Evolutionary conservation across 2,329 filamentous ascomycete species (phyloP).

Genomic region (Neurospora sp.): DNA sequence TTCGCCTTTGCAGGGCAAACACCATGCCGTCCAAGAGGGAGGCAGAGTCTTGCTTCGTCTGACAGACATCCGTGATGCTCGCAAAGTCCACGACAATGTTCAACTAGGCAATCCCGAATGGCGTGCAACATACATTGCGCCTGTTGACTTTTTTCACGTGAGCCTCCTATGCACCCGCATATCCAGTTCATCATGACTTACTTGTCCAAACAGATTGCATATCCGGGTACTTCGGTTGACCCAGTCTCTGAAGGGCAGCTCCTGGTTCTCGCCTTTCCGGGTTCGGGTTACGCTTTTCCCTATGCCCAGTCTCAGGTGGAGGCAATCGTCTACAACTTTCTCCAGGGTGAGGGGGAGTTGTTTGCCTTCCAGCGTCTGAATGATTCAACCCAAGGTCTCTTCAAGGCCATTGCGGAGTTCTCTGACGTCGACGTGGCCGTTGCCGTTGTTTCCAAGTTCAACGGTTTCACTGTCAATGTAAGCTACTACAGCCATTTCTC

Average conservation of each 20-base stretch:
- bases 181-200: background rate
- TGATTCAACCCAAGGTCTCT: constrained; percentile 24
- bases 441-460: constrained; percentile 30
- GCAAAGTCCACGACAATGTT: constrained; percentile 37
- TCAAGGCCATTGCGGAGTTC: constrained; percentile 43
- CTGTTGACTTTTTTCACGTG: constrained; percentile 35
- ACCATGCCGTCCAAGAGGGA: constrained; percentile 25
- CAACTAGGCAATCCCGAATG: constrained; percentile 35
- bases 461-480: constrained; percentile 28
- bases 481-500: constrained; percentile 10
- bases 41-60: constrained; percentile 46
- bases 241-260: constrained; percentile 47
- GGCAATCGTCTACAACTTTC: constrained; percentile 28
- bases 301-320: constrained; percentile 22
- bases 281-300: constrained; percentile 7
- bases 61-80: constrained; percentile 51
- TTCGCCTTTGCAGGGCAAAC: constrained; percentile 27
- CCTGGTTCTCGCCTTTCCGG: constrained; percentile 35
- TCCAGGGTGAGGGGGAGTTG: constrained; percentile 40
- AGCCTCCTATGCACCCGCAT: background rate
- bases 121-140: constrained; percentile 34
- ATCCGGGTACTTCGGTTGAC: constrained; percentile 19
- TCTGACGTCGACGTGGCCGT: constrained; percentile 37
- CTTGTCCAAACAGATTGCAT: constrained; percentile 17
- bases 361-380: constrained; percentile 39